phyloP scores from a whole-genome alignment of 352 stramenopile species.

The Globisporangium ultimum region DNA sequence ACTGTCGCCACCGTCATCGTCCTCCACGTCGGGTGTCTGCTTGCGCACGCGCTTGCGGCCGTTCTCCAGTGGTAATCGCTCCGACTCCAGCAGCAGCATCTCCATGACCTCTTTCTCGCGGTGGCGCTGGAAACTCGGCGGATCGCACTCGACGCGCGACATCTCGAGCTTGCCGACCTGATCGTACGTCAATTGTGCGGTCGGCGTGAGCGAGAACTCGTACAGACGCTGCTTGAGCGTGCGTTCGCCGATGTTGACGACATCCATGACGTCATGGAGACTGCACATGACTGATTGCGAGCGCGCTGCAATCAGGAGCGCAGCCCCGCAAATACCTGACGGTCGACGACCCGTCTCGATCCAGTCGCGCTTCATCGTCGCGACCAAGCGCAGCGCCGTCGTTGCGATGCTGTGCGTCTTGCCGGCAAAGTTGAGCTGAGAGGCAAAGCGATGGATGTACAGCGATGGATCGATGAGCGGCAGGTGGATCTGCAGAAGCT shows the following conservation, averaged over 20 bases:
- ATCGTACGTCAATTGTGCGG: constrained; percentile 93
- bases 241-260: constrained; percentile 95
- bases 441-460: constrained; percentile 98
- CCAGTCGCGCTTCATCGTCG: constrained; percentile 99
- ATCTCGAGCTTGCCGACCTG: constrained; percentile 92
- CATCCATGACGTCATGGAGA: constrained; percentile 83
- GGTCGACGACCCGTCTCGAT: constrained; percentile 96
- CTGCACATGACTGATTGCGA: constrained; percentile 93
- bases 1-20: constrained; percentile 29
- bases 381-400: constrained; percentile 94
- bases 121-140: constrained; percentile 85
- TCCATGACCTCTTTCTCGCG: constrained; percentile 89
- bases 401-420: constrained; percentile 92
- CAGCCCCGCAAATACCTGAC: constrained; percentile 96
- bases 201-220: constrained; percentile 96
- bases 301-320: constrained; percentile 95
- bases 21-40: constrained; percentile 7
- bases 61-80: constrained; percentile 58
- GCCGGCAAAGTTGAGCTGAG: constrained; percentile 96
- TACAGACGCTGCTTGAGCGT: constrained; percentile 95
- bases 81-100: constrained; percentile 84
- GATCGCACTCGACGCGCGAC: constrained; percentile 84
- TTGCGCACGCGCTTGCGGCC: constrained; percentile 27
- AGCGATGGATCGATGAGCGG: constrained; percentile 98
- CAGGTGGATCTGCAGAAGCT: constrained; percentile 94